Percentiles rank a stretch among this genome's conserved stretches.
Conservation (phyloP, 2,329 filamentous ascomycete species). For the Microcyclospora tardicrescens region DNA sequence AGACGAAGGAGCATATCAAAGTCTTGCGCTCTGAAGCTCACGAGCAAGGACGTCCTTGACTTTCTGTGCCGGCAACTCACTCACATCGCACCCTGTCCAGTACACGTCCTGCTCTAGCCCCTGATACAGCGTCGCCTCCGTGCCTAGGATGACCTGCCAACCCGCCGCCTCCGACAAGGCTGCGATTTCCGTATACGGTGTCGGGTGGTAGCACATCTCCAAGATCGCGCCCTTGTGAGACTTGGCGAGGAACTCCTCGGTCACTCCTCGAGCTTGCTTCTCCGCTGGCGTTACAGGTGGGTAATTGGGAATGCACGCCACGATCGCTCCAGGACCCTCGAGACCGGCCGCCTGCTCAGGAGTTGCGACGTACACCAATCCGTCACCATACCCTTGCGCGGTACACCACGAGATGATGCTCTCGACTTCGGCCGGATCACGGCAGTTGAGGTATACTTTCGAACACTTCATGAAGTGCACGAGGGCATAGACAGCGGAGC, state of each 20-base stretch:
- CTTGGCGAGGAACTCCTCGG: constrained; percentile 37
- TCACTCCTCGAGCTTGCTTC: constrained; percentile 43
- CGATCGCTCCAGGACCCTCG: constrained; percentile 51
- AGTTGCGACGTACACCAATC: constrained; percentile 48
- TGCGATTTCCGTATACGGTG: constrained; percentile 54
- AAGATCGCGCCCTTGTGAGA: constrained; percentile 53
- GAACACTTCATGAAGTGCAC: constrained; percentile 55
- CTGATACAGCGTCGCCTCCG: constrained; percentile 66
- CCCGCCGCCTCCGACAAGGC: constrained; percentile 46
- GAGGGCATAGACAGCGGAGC: constrained; percentile 64
- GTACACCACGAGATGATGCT: constrained; percentile 53
- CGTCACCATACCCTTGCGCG: constrained; percentile 45
- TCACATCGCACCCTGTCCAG: constrained; percentile 52
- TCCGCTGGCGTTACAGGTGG: constrained; percentile 54
- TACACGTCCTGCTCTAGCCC: constrained; percentile 49
- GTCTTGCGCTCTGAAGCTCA: constrained; percentile 1
- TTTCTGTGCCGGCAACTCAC: constrained; percentile 47
- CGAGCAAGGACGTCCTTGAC: constrained; percentile 28
- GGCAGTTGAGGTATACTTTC: constrained; percentile 64
- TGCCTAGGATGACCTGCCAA: constrained; percentile 64
- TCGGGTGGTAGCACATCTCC: constrained; percentile 75
- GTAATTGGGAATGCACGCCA: constrained; percentile 65
- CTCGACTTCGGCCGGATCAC: constrained; percentile 53
- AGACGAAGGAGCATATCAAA: too few relatives aligned
- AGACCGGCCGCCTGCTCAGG: constrained; percentile 47